These are phyloP conservation scores for Zoysia matrella DNA, from an alignment of 202 grass and related monocot genomes.

Conservation along the genomic window DNA sequence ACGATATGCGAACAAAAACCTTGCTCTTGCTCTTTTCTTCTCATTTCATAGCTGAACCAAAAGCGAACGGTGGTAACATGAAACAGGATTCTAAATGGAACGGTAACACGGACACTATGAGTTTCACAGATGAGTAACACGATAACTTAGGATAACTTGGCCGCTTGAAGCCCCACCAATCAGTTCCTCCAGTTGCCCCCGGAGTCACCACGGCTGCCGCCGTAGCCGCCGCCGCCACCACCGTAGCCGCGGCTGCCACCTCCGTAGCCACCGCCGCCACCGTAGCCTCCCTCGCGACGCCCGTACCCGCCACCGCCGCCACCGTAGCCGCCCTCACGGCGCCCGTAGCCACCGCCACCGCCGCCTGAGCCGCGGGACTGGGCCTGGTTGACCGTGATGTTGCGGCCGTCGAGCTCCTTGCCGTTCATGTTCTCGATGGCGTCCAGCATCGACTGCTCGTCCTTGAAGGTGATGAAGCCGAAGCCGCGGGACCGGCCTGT, in stretches of 20 bases:
- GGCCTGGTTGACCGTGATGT: slow-evolving; percentile 86
- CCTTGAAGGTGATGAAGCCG: slow-evolving; percentile 86
- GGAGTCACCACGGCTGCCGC: slow-evolving; percentile 42
- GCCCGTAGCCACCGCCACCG: slow-evolving; percentile 13
- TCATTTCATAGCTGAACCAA: neutral
- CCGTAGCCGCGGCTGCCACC: slow-evolving; percentile 2
- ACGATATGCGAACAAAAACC: slow-evolving; percentile 44
- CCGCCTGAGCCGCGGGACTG: slow-evolving; percentile 72
- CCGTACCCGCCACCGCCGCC: neutral
- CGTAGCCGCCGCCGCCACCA: slow-evolving; percentile 9
- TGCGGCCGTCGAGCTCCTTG: slow-evolving; percentile 48
- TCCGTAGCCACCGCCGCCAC: slow-evolving; percentile 14
- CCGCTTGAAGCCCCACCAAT: slow-evolving; percentile 38
- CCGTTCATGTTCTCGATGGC: slow-evolving; percentile 92
- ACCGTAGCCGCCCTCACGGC: neutral
- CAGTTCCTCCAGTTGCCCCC: slow-evolving; percentile 81
- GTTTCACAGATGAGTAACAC: too few relatives aligned
- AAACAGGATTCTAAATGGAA: slow-evolving; percentile 11
- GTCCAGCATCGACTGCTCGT: slow-evolving; percentile 67
- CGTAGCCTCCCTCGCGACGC: neutral
- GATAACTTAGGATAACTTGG: slow-evolving; percentile 50
- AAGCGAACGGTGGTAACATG: slow-evolving; percentile 26
- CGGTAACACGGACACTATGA: too few relatives aligned
- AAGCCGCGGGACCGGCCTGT: slow-evolving; percentile 90
- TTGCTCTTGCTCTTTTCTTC: slow-evolving; percentile 10